Evolutionary conservation across 306 rosid genomes (phyloP).

Genomic region (Quillaja saponaria): DNA sequence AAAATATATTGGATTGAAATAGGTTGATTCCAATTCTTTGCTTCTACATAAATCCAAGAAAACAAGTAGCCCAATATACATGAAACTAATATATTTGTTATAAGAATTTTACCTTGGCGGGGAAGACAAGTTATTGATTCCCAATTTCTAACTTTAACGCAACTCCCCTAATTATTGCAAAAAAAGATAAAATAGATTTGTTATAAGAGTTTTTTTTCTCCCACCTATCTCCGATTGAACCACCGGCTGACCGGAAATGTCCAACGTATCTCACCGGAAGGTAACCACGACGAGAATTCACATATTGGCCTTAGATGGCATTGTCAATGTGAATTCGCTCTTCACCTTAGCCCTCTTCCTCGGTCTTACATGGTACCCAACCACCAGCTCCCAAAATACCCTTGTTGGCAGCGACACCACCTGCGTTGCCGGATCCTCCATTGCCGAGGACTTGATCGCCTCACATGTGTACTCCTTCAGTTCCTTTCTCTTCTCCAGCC

Average conservation of each 20-base stretch:
- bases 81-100: no score
- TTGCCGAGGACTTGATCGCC: constrained; percentile 52
- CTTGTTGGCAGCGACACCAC: constrained; percentile 34
- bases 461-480: constrained; percentile 86
- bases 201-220: background rate
- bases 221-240: background rate
- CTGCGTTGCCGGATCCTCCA: constrained; percentile 48
- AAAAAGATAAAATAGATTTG: constrained; percentile 14
- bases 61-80: no score
- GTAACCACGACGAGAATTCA: constrained; percentile 60
- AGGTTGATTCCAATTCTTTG: no score
- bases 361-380: constrained; percentile 66
- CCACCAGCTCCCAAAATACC: constrained; percentile 39
- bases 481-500: constrained; percentile 94
- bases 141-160: constrained; percentile 35
- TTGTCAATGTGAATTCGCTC: constrained; percentile 84
- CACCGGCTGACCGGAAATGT: constrained; percentile 34
- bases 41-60: no score
- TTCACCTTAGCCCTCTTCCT: constrained; percentile 82
- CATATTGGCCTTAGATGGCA: constrained; percentile 80
- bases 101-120: constrained; percentile 17
- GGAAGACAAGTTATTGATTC: constrained; percentile 21
- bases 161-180: constrained; percentile 23
- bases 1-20: no score
- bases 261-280: constrained; percentile 37